Base-by-base conservation (phyloP, 257 asterid species). In the Jacaranda mimosifolia region DNA sequence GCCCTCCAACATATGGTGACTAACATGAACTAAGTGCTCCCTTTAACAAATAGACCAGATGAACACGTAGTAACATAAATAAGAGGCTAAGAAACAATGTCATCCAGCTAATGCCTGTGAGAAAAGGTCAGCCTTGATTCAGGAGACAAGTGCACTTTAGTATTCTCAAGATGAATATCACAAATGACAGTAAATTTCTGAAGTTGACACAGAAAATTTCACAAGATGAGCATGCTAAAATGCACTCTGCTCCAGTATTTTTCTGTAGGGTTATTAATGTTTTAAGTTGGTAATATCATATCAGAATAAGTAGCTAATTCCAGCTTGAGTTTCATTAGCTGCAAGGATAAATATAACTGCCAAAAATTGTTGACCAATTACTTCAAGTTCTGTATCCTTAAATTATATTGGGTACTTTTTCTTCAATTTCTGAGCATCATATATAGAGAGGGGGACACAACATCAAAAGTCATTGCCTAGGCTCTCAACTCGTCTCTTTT, bases 401-500 rank as follows among this genome's bases (percentile, higher is more conserved):
- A 63, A 60, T 7, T 59, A 55, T 21, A n/a, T 53, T 7, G 9
- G 18, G 21, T 39, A 72, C 26, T 11, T 18, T 51, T 60, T 60
- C 73, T 39, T 77, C 72, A 77, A 62, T 13, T 12, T 15, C 42
- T 40, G 26, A 56, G 72, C 46, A 46, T 58, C 55, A 9, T 32
- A 48, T 60, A 43, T 45, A 51, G 7, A 63, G 49, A 19, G 51
- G 52, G 49, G 52, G 49, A 43, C 75, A 60, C 42, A 18, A 15
- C 42, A 49, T 11, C 51, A 13, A 15, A 68, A 14, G 69, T 35
- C 19, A 66, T 76, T 26, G 11, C 26, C 4, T 17, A 64, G 21
- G 64, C 63, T 63, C 53, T 49, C 40, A 60, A 69, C 45, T 70
- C 72, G 49, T 72, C 15, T 36, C 63, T 76, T 32, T 63, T 66